Base-by-base conservation (phyloP, 148 eudicot genomes). In the Pouteria glomerata region DNA sequence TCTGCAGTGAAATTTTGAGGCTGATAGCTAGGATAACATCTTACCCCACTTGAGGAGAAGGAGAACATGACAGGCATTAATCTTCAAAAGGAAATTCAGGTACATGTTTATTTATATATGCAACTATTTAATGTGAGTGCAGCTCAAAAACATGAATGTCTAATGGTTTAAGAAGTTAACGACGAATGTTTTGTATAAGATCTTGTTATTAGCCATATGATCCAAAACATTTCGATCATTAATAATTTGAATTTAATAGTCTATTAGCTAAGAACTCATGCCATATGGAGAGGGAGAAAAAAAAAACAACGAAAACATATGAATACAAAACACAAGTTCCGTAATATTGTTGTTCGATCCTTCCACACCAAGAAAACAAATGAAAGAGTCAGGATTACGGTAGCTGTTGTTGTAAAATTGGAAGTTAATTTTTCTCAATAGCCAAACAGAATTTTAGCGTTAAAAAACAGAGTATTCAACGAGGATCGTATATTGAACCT, bases 1-100 rank as follows among this genome's bases (percentile, higher is more conserved):
- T 50, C 57, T 66, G 57, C 57, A 29, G 15, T 66, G 42, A 50
- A 65, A 65, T 35, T 23, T 66, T 45, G 14, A 45, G 39, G 33
- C 52, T 26, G n/a, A 18, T 0, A 15, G 29, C 34, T 62, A 0
- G 10, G 41, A 33, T 7, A 44, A 18, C 29, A 47, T 16, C 35
- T 31, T 41, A 47, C 19, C 3, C 42, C 41, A 48, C 8, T 48
- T 10, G 1, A 19, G 53, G 18, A 24, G 62, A 37, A 57, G 19
- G 37, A 26, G 8, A 37, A 27, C 44, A 18, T 16, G 24, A 30
- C 19, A 14, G 16, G 37, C 26, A 57, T 39, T 21, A 3, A 37
- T 13, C 61, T 56, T 56, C 73, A 39, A 63, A 41, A 1, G 10
- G 18, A 42, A 26, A 65, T 24, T 65, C 52, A 63, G 4, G 10